Evolutionary conservation across 768 basidiomycete genomes (phyloP), one percentile per base, ranked within the genome.

Genomic region (Termitomyces sp.): DNA sequence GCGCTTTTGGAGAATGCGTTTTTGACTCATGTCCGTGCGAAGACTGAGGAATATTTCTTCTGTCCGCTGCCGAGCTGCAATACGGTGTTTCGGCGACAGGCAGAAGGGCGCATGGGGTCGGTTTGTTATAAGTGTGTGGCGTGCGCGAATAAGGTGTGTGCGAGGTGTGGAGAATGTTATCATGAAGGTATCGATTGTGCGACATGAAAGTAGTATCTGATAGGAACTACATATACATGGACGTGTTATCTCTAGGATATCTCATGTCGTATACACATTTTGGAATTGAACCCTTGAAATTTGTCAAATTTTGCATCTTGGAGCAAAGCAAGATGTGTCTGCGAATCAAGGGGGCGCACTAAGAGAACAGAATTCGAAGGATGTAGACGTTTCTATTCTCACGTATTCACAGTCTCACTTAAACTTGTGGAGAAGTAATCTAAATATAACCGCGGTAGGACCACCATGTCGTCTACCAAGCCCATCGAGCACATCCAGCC

Each of bases 21-120:
- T 63, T 60, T 76, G 8, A 62, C 74, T 2, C 70, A 80, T 67
- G 70, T 85, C 52, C 77, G 76, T 57, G 63, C 69, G 12, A 71
- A 68, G 33, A 67, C 74, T 1, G 64, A 74, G 32, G 74, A 77
- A n/a, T 77, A 77, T 62, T 78, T 77, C 60, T 82, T 81, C 69
- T 87, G 85, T 66, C 83, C 85, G 1, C 76, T 80, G 2, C 70
- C 78, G 3, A 71, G 78, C 53, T 87, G 86, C 63, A 64, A 75
- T 46, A 73, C 76, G 13, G 73, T 84, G 18, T 82, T 83, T 66
- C 71, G 77, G 35, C 58, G 44, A 10, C 35, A 52, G 38, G 36
- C 53, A 33, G 57, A 56, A 9, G 63, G 57, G 7, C 53, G 63
- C 5, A 20, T 16, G 9, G 59, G 53, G 26, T 43, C 30, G 2